Base-by-base conservation (phyloP, 2,329 filamentous ascomycete genomes). In the Thelonectria rubi region DNA sequence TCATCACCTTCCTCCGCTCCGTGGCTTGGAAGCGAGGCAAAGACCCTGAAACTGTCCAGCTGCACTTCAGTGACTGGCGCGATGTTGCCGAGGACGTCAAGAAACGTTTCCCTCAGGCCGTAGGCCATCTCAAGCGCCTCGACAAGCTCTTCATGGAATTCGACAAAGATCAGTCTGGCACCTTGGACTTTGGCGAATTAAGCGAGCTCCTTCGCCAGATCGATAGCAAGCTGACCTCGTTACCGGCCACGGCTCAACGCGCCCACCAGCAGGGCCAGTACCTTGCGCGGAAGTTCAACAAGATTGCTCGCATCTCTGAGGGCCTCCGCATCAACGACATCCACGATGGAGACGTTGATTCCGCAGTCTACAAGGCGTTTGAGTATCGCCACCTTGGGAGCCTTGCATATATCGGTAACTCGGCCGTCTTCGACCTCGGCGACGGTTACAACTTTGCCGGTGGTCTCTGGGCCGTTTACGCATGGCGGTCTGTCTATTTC, bases 401-500 rank as follows among this genome's bases (percentile, higher is more conserved):
- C 68, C 79, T 99, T 70, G 95, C 96, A 6, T 99, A 99, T 73
- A 89, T 99, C 68, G 96, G 96, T 46, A 99, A 99, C 76, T 94
- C 93, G 8, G 95, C 95, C 5, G 89, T 99, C 42, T 99, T 99
- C 72, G 95, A 99, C 75, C 87, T 95, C 55, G 87, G 87, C 8
- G 86, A 89, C 45, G 94, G 93, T 0, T 85, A 90, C 82, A 94
- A 84, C 69, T 79, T 95, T 59, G 88, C 88, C 1, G 95, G 95
- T 52, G 95, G 95, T 0, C 78, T 99, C 47, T 85, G 96, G 84
- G 95, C 94, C 0, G 94, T 98, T 50, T 99, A 99, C 76, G 87
- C 97, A 34, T 99, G 95, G 95, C 84, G 95, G 64, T 94, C 92
- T 66, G 90, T 97, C 14, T 99, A 99, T 79, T 99, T 99, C 81